Percentiles rank a stretch among this genome's conserved stretches.
Evolutionary conservation across 805 yeast species (phyloP).

Genomic region (Lachancea lanzarotensis): DNA sequence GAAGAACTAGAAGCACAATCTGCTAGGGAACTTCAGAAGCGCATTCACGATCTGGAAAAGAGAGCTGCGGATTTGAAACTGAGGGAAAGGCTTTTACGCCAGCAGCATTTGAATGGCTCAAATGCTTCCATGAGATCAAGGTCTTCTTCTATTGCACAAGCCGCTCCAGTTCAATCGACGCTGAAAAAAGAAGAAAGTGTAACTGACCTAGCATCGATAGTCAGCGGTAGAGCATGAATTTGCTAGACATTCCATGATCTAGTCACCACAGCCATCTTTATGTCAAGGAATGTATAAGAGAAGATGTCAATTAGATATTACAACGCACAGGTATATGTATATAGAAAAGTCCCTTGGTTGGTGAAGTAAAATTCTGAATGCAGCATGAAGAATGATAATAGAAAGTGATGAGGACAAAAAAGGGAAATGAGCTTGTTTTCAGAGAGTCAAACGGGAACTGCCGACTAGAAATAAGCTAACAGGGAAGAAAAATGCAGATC

Average conservation of each 20-base stretch:
- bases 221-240: conserved; percentile 26
- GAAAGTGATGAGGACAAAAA: neutral
- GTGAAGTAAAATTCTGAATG: conserved; percentile 2
- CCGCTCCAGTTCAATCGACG: conserved; percentile 16
- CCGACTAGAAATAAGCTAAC: neutral
- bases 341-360: conserved; percentile 6
- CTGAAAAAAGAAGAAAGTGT: conserved; percentile 47
- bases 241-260: neutral
- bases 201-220: conserved; percentile 46
- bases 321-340: conserved; percentile 9
- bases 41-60: conserved; percentile 72
- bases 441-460: neutral
- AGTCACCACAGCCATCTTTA: neutral
- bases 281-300: neutral
- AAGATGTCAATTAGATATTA: conserved; percentile 8
- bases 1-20: conserved; percentile 75
- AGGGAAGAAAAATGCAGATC: conserved; percentile 1
- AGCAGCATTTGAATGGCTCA: conserved; percentile 17
- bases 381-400: conserved; percentile 5
- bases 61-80: conserved; percentile 67
- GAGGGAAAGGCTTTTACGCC: conserved; percentile 48
- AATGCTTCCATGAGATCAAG: conserved; percentile 14
- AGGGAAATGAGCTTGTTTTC: conserved; percentile 2
- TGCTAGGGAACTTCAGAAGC: conserved; percentile 61
- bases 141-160: conserved; percentile 9